Base-by-base conservation (phyloP, 139 green algal genomes). In the Volvox reticuliferus region DNA sequence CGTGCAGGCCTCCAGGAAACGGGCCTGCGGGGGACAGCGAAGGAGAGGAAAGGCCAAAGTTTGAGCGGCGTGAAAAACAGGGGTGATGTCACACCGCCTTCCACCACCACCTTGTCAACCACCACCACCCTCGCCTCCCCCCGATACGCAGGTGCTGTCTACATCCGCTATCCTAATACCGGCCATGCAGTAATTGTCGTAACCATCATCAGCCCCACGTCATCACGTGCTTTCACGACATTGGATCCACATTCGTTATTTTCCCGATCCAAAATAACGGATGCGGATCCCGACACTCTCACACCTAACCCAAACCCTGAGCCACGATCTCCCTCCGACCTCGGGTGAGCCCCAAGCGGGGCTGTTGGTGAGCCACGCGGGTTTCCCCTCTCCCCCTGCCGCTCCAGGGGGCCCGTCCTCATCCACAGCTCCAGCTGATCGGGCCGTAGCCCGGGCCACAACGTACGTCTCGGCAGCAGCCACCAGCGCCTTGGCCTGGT, bases 1-100 rank as follows among this genome's bases (percentile, higher is more conserved):
- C 24, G 30, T 30, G 24, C 81, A 86, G 18, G 81, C 87, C 91
- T 93, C 91, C 71, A 94, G 33, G 18, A 83, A 83, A 26, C 88
- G 67, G 14, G n/a, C 87, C 91, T 93, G 81, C 2, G 71, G 63
- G 50, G 80, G 80, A 30, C 1, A 13, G 44, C 12, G 55, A 61
- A n/a, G 75, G 75, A 35, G 75, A 24, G 75, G 75, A 79, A 37
- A 32, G 35, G 26, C 1, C 24, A 32, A 20, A 30, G n/a, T n/a
- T n/a, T 33, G 32, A 55, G 2, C 5, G 30, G 75, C 30, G 30
- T 33, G 13, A 35, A 26, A n/a, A 30, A 28, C 12, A 35, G 71
- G 71, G 71, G 21, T 20, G 71, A 79, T 55, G 44, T 55, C 44
- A 55, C 5, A 55, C 9, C 44, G 5, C 44, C 44, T 55, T 14